Percentiles rank a stretch among this genome's conserved stretches.
phyloP scores from a whole-genome alignment of 805 yeast species.

The Dipodascopsis uninucleata region DNA sequence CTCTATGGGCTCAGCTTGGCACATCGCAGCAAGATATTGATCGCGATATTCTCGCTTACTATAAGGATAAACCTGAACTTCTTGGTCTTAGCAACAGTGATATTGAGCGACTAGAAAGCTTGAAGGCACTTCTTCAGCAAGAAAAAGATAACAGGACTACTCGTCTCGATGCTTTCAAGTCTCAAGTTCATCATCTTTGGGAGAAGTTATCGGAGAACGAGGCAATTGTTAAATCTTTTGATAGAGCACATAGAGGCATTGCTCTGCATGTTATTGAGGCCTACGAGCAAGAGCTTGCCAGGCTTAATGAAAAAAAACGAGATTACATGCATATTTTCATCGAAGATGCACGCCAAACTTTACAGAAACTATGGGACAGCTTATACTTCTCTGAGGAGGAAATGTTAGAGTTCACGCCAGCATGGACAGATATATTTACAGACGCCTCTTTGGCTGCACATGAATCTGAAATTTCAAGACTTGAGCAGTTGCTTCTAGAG shows the following conservation, averaged over 20 bases:
- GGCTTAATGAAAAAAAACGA: conserved; percentile 58
- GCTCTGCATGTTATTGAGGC: conserved; percentile 23
- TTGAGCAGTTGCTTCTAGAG: conserved; percentile 49
- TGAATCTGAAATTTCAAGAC: conserved; percentile 54
- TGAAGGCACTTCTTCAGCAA: conserved; percentile 33
- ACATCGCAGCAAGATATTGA: conserved; percentile 34
- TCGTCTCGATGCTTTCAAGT: conserved; percentile 35
- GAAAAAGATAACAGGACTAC: conserved; percentile 38
- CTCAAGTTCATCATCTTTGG: conserved; percentile 54
- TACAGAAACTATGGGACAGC: conserved; percentile 58
- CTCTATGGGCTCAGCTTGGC: conserved; percentile 37
- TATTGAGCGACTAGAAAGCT: conserved; percentile 31
- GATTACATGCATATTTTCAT: conserved; percentile 67
- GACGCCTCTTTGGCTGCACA: conserved; percentile 62
- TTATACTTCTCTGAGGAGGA: conserved; percentile 57
- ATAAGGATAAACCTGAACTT: conserved; percentile 29
- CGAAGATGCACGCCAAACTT: conserved; percentile 53
- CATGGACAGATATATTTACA: conserved; percentile 44
- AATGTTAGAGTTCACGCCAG: conserved; percentile 46
- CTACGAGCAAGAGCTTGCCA: conserved; percentile 52
- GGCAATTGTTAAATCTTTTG: conserved; percentile 43
- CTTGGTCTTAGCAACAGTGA: conserved; percentile 32
- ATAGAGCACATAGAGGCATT: conserved; percentile 38
- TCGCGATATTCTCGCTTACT: conserved; percentile 24
- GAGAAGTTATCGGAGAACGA: conserved; percentile 49